Conservation (phyloP, 2,329 filamentous ascomycete species). For the Ascochyta lentis region DNA sequence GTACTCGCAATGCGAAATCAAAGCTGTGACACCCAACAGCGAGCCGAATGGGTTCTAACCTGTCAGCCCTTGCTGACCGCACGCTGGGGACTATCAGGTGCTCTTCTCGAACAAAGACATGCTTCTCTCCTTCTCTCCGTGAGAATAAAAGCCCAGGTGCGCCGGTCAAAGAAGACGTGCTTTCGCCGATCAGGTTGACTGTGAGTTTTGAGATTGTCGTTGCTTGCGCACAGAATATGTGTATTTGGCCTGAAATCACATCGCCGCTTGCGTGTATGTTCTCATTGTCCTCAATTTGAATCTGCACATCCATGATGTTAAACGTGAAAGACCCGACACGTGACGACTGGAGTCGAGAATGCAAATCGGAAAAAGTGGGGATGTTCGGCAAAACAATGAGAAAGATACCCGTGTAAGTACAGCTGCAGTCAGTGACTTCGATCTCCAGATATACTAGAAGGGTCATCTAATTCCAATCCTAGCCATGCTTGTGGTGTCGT, state of each 20-base stretch:
- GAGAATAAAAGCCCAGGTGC: conserved; percentile 14
- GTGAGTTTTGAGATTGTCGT: conserved; percentile 19
- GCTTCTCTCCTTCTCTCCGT: conserved; percentile 12
- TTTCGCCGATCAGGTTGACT: conserved; percentile 15
- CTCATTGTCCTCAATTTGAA: conserved; percentile 8
- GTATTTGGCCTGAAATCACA: conserved; percentile 7
- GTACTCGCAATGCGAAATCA: conserved; percentile 14
- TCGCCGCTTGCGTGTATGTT: conserved; percentile 16
- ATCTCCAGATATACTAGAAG: background rate
- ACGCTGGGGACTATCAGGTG: conserved; percentile 6
- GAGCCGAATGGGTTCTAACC: conserved; percentile 1
- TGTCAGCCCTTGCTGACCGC: background rate
- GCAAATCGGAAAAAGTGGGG: background rate
- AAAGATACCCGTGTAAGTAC: background rate
- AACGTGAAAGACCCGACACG: background rate
- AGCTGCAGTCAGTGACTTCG: background rate
- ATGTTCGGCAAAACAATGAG: no score
- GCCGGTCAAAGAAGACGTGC: conserved; percentile 6
- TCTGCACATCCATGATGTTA: conserved; percentile 15
- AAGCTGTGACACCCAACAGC: conserved; percentile 22
- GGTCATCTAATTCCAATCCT: background rate
- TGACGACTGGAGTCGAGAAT: background rate
- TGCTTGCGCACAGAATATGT: conserved; percentile 14
- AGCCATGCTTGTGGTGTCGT: background rate
- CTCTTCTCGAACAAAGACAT: conserved; percentile 11